phyloP scores from a whole-genome alignment of 2,329 filamentous ascomycete species.

The Tolypocladium paradoxum region DNA sequence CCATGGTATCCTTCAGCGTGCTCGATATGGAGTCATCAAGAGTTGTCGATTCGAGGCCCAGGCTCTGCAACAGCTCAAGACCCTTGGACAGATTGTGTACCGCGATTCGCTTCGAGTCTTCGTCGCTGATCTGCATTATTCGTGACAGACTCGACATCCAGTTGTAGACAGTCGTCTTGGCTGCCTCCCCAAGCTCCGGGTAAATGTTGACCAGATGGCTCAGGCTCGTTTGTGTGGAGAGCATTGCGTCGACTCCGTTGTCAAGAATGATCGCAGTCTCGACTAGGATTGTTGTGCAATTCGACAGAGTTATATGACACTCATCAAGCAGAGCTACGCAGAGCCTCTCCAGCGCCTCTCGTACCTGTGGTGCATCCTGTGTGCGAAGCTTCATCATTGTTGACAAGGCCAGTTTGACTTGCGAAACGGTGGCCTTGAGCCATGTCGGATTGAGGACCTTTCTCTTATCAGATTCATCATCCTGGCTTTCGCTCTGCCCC shows the following conservation, averaged over 20 bases:
- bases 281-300: constrained; percentile 60
- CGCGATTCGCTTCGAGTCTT: constrained; percentile 60
- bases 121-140: constrained; percentile 74
- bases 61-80: constrained; percentile 51
- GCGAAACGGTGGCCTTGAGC: constrained; percentile 68
- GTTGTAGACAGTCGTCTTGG: constrained; percentile 63
- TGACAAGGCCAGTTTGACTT: constrained; percentile 74
- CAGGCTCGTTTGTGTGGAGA: constrained; percentile 38
- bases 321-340: constrained; percentile 69
- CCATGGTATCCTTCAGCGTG: constrained; percentile 65
- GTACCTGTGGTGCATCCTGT: constrained; percentile 60
- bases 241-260: constrained; percentile 32
- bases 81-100: constrained; percentile 69
- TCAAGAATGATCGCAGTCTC: constrained; percentile 71
- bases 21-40: constrained; percentile 56
- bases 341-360: constrained; percentile 53
- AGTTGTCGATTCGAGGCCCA: constrained; percentile 53
- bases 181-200: constrained; percentile 46
- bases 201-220: constrained; percentile 53
- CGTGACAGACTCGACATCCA: constrained; percentile 76
- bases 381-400: constrained; percentile 66
- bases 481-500: constrained; percentile 8
- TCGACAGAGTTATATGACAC: constrained; percentile 61
- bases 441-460: constrained; percentile 45
- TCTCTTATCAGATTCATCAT: constrained; percentile 12